Evolutionary conservation across 2,329 filamentous ascomycete species (phyloP), one percentile per base, ranked within the genome.

Genomic region (Hymenoscyphus fructigenus): DNA sequence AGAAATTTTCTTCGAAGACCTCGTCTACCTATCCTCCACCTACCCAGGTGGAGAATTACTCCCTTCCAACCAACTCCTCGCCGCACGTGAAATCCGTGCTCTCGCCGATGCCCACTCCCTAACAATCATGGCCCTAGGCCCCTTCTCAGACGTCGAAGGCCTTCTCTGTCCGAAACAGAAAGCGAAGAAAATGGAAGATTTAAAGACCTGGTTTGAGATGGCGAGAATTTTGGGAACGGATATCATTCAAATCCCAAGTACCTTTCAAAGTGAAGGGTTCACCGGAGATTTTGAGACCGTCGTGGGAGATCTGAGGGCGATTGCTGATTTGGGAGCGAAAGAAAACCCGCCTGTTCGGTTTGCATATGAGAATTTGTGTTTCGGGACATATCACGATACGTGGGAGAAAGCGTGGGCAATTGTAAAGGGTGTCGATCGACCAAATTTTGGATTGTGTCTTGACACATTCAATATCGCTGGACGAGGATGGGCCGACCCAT

Each of bases 381-480:
- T 88, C 85, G 90, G 89, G 10, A 92, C 89, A 0, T 82, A 86
- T 61, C 80, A 88, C 65, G 83, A 91, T 73, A 87, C 82, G 0
- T 94, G 91, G 91, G 90, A 93, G 74, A 78, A 80, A 12, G 86
- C 84, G 68, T 94, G 89, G 88, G 84, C 88, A 6, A 79, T 92
- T 2, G 86, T 93, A 0, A 77, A 82, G 69, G 78, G 78, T 2
- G 89, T 93, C 32, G 81, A 91, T 75, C 77, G 89, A 7, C 76
- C 83, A 9, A 93, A 93, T 76, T 92, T 93, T 73, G 91, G 91
- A 7, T 79, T 92, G 50, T 92, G 90, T 73, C 81, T 93, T 28
- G 91, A 93, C 76, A 91, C 88, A 0, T 93, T 92, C 79, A 91
- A 93, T 76, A 89, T 93, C 65, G 85, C 89, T 0, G 90, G 85